Conservation (phyloP, 495 filamentous ascomycete species). For the Aspergillus funiculosus region DNA sequence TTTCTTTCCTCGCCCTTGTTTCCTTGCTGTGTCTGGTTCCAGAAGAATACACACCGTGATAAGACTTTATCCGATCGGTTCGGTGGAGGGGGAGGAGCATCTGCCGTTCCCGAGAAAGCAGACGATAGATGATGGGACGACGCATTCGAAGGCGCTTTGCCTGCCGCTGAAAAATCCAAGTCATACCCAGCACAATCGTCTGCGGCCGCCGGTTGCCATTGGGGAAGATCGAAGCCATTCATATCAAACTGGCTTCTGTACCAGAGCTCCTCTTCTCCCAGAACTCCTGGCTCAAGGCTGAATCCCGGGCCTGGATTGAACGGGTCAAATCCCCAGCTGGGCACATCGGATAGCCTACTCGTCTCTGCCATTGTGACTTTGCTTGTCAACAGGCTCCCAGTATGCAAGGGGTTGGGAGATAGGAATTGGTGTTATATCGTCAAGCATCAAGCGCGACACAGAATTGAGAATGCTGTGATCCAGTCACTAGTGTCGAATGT, state of each 20-base stretch:
- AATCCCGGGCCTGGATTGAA: slow-evolving; percentile 3
- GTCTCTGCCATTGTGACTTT: slow-evolving; percentile 5
- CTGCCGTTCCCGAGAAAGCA: background rate
- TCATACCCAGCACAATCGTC: background rate
- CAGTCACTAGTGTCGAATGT: too few relatives aligned
- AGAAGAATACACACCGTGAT: slow-evolving; percentile 10
- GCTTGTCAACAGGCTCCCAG: background rate
- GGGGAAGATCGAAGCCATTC: slow-evolving; percentile 1
- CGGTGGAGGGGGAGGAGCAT: background rate
- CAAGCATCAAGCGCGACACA: too few relatives aligned
- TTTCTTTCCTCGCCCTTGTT: background rate
- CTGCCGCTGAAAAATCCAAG: background rate
- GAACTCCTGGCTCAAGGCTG: slow-evolving; percentile 1
- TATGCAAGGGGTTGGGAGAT: background rate
- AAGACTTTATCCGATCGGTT: slow-evolving; percentile 9
- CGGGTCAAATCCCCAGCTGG: slow-evolving; percentile 9
- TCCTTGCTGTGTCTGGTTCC: too few relatives aligned
- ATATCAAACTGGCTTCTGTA: slow-evolving; percentile 8
- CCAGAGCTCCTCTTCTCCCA: slow-evolving; percentile 7
- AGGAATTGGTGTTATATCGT: too few relatives aligned
- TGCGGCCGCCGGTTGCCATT: background rate
- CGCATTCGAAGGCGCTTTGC: background rate
- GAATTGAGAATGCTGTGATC: too few relatives aligned
- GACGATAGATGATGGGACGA: background rate
- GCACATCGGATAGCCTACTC: slow-evolving; percentile 1